Conservation (phyloP, 1,284 basidiomycete species). For the Omphalotus olearius region DNA sequence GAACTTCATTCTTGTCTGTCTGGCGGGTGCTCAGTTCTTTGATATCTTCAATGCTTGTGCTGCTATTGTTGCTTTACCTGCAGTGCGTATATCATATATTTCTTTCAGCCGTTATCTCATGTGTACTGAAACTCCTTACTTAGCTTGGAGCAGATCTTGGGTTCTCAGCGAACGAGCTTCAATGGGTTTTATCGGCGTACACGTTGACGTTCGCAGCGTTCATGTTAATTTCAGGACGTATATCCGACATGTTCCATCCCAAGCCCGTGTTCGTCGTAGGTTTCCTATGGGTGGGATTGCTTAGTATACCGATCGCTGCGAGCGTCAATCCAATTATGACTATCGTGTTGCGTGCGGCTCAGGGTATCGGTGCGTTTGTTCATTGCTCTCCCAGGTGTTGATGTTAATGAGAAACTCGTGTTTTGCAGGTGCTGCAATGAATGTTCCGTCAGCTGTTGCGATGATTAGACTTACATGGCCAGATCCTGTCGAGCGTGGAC, state of each 20-base stretch:
- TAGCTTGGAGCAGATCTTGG: slow-evolving; percentile 14
- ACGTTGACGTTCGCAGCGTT: slow-evolving; percentile 18
- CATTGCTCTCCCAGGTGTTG: not conserved
- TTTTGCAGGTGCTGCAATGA: slow-evolving; percentile 18
- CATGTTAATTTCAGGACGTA: slow-evolving; percentile 18
- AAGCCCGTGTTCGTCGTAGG: slow-evolving; percentile 18
- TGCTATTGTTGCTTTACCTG: slow-evolving; percentile 15
- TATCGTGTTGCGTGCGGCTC: slow-evolving; percentile 18
- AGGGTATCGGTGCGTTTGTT: slow-evolving; percentile 17
- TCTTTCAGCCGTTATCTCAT: not conserved
- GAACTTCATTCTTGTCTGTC: not conserved
- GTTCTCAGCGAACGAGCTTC: slow-evolving; percentile 13
- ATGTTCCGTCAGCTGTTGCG: slow-evolving; percentile 18
- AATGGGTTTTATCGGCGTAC: slow-evolving; percentile 20
- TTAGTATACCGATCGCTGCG: slow-evolving; percentile 18
- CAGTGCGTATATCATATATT: slow-evolving; percentile 4
- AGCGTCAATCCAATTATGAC: slow-evolving; percentile 19
- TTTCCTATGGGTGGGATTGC: slow-evolving; percentile 17
- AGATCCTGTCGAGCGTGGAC: slow-evolving; percentile 15
- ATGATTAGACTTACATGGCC: slow-evolving; percentile 16
- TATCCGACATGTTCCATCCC: slow-evolving; percentile 19
- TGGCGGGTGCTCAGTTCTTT: slow-evolving; percentile 14
- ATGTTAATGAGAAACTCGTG: not conserved
- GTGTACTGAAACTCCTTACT: not conserved
- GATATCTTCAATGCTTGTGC: slow-evolving; percentile 17